Base-by-base conservation (phyloP, 169 alveolate species). In the Plasmodium vinckei region DNA sequence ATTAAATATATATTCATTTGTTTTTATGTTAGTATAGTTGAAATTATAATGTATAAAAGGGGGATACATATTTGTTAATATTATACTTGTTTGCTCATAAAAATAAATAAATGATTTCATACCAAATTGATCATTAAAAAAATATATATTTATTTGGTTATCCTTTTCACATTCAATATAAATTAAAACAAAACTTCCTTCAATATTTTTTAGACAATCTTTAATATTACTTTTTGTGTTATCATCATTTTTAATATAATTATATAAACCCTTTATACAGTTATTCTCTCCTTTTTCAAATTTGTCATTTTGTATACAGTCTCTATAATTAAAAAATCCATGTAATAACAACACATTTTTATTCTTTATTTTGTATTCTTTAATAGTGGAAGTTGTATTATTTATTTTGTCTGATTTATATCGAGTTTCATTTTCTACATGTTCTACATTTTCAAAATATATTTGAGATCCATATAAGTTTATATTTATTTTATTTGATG, bases 131-230 rank as follows among this genome's bases (percentile, higher is more conserved):
- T 82, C 90, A 56, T 67, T 82, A 67, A 42, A 82, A 47, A 82
- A 82, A 60, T 15, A 53, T 0, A 82, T 13, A 23, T 67, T 82
- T 59, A 70, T 53, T 33, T 33, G 42, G 0, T 82, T 39, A 5
- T n/a, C 61, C 10, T 46, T 7, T 23, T 70, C 73, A 49, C 67
- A 82, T 17, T 61, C 49, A 2, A 65, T 23, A 42, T 82, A 82
- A 60, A 67, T 44, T 47, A 82, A 33, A 61, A 82, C 47, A 60
- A 82, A 82, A 82, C 69, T 82, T 9, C 90, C 90, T 53, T 82
- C 82, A 0, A 82, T n/a, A 42, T 7, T n/a, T 33, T 67, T 67
- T 5, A 82, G 42, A 2, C 63, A 46, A 5, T n/a, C 44, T 19
- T 39, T 60, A 15, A 82, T 1, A 25, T 82, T 15, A 1, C 7